phyloP scores from a whole-genome alignment of 495 filamentous ascomycete genomes.

The Endocarpon pusillum region DNA sequence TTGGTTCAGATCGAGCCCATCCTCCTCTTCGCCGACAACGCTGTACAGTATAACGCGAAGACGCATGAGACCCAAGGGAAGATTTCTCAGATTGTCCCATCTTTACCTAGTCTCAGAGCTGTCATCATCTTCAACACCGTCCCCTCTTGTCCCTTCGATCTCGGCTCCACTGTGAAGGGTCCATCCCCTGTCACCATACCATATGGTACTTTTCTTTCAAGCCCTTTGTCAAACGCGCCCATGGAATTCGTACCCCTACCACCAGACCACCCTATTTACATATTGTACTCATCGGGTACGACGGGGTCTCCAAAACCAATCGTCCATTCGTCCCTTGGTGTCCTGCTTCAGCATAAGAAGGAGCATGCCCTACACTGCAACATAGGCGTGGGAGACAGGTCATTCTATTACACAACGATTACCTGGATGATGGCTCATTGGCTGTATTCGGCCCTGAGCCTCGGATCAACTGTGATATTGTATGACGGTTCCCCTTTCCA shows the following conservation, averaged over 20 bases:
- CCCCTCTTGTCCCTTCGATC: constrained; percentile 26
- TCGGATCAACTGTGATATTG: constrained; percentile 62
- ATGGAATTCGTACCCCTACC: constrained; percentile 56
- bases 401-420: constrained; percentile 78
- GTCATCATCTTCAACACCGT: constrained; percentile 57
- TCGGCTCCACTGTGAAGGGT: constrained; percentile 30
- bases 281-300: constrained; percentile 75
- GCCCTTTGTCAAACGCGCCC: constrained; percentile 21
- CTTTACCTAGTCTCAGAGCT: constrained; percentile 42
- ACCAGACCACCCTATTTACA: constrained; percentile 75
- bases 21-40: constrained; percentile 72
- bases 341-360: constrained; percentile 86
- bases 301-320: constrained; percentile 88
- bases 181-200: too few species aligned
- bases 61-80: constrained; percentile 56
- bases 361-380: constrained; percentile 75
- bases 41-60: constrained; percentile 76
- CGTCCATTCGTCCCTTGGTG: constrained; percentile 74
- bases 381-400: constrained; percentile 43
- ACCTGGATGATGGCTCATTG: constrained; percentile 99
- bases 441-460: constrained; percentile 67
- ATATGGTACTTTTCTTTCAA: constrained; percentile 34
- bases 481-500: constrained; percentile 85
- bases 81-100: constrained; percentile 48
- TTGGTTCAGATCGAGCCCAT: constrained; percentile 66